Base-by-base conservation (phyloP, 106 monocot species). In the Vanilla planifolia region DNA sequence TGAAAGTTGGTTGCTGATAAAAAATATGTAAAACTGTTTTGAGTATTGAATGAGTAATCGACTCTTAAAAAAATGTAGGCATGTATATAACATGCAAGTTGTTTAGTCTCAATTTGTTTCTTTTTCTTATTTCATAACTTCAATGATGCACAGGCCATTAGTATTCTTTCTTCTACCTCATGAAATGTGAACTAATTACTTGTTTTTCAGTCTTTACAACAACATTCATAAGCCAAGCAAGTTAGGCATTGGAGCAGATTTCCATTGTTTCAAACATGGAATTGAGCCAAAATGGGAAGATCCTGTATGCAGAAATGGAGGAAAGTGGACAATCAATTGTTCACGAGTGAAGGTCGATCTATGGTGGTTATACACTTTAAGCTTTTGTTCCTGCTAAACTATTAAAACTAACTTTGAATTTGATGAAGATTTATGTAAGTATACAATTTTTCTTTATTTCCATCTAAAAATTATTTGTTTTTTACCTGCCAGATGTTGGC, bases 231-330 rank as follows among this genome's bases (percentile, higher is more conserved):
- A 51, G 28, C 85, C 85, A 63, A 80, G 85, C 59, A 80, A 79
- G 59, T 39, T 85, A 59, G 63, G 37, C 22, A 10, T 64, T 8
- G 85, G 85, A 67, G 80, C 80, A 61, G 85, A 85, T 55, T 77
- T 85, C 41, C 61, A 74, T 70, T 85, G 80, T 42, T 85, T 85
- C 46, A 80, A 85, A 47, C 19, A 71, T 21, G 73, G 71, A 26
- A 80, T 80, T 40, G 85, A 71, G 47, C 85, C 85, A 33, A 79
- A 71, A 52, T 85, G 85, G 85, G 85, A 85, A 67, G 85, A 85
- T 41, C 85, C 80, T 20, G 33, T 77, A 24, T 85, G 85, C 67
- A 63, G 67, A 33, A 74, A 80, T 65, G 85, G 85, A 36, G 85
- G 85, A 19, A 80, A 74, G 24, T 85, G 85, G 85, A 85, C 80